Percentiles rank a stretch among this genome's conserved stretches.
phyloP scores from a whole-genome alignment of 306 rosid species.

The Dalbergia oliveri region DNA sequence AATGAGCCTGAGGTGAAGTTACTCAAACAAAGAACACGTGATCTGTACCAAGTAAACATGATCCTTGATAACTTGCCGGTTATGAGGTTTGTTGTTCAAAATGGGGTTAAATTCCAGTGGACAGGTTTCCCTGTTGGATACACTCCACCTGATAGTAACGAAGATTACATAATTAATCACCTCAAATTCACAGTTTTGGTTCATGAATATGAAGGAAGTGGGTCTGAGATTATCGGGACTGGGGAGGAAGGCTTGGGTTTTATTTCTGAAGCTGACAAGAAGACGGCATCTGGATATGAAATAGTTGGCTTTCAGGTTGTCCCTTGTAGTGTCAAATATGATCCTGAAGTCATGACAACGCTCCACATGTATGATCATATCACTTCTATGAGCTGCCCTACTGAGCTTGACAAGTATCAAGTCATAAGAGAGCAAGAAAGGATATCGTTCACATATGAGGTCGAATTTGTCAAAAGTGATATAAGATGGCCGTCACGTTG shows the following conservation, averaged over 20 bases:
- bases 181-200: conserved; percentile 80
- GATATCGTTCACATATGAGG: conserved; percentile 86
- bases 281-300: conserved; percentile 83
- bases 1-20: conserved; percentile 78
- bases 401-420: conserved; percentile 70
- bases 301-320: conserved; percentile 87
- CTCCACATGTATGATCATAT: conserved; percentile 49
- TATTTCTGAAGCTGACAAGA: conserved; percentile 75
- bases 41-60: conserved; percentile 93
- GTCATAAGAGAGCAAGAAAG: conserved; percentile 73
- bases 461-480: conserved; percentile 84
- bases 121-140: conserved; percentile 92
- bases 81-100: conserved; percentile 79
- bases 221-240: conserved; percentile 81
- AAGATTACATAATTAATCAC: conserved; percentile 87
- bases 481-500: conserved; percentile 90
- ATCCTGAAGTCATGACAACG: conserved; percentile 66
- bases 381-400: conserved; percentile 63
- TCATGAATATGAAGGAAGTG: conserved; percentile 88
- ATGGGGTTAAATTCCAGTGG: conserved; percentile 84
- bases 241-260: conserved; percentile 91
- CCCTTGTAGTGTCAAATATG: conserved; percentile 76
- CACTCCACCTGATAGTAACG: conserved; percentile 66
- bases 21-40: conserved; percentile 85
- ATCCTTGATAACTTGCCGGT: conserved; percentile 91